Evolutionary conservation across 2,329 filamentous ascomycete species (phyloP).

Genomic region (Fusarium sp.): DNA sequence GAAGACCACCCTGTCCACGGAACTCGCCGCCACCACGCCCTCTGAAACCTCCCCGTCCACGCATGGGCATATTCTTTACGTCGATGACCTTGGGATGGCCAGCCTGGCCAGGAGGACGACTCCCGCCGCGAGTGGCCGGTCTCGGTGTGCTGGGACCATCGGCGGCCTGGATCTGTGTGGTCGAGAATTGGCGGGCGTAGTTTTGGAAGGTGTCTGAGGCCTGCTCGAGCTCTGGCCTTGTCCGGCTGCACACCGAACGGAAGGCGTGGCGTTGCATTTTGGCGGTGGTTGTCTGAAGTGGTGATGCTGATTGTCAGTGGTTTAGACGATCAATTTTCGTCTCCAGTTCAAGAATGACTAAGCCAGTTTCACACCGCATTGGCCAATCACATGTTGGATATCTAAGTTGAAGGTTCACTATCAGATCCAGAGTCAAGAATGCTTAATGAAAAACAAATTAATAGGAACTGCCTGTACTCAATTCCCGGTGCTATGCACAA

Average conservation of each 20-base stretch:
- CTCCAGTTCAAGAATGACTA: constrained; percentile 37
- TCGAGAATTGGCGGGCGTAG: constrained; percentile 56
- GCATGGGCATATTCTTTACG: constrained; percentile 53
- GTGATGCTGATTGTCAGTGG: constrained; percentile 25
- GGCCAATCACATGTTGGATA: constrained; percentile 30
- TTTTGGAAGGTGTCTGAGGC: constrained; percentile 49
- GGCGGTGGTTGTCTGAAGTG: constrained; percentile 39
- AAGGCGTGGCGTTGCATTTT: constrained; percentile 56
- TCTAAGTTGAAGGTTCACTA: constrained; percentile 1
- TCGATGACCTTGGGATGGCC: constrained; percentile 55
- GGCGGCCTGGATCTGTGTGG: constrained; percentile 52
- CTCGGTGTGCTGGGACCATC: constrained; percentile 44
- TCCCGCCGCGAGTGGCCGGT: constrained; percentile 37
- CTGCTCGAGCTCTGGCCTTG: constrained; percentile 53
- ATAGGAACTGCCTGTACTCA: constrained; percentile 42
- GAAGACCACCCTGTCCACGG: constrained; percentile 25
- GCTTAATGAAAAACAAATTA: constrained; percentile 24
- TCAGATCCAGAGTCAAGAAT: neutral
- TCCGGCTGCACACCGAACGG: constrained; percentile 54
- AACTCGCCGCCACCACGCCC: constrained; percentile 39
- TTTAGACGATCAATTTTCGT: constrained; percentile 44
- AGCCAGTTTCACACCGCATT: constrained; percentile 33
- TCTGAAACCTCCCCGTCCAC: constrained; percentile 43
- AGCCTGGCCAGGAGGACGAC: constrained; percentile 6
- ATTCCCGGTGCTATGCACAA: constrained; percentile 35